A percentile compares a stretch with the other conserved stretches of the same genome.
Evolutionary conservation across 345 rosid genomes (phyloP).

Genomic region (Eucalyptus dawsonii): DNA sequence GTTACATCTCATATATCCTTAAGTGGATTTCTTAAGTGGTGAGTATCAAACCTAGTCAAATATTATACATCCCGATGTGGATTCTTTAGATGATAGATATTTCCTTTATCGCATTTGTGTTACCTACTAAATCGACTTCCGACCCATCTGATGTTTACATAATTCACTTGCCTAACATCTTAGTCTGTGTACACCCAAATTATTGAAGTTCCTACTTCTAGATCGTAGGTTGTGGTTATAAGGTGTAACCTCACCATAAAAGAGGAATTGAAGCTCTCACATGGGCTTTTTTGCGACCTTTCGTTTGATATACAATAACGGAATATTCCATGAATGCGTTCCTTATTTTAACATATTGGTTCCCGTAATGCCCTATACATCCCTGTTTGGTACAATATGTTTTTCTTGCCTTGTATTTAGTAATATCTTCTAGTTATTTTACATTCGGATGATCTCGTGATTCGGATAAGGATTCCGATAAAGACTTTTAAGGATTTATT

Average conservation of each 20-base stretch:
- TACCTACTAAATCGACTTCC: neutral
- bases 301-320: too few relatives aligned
- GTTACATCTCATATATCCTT: neutral
- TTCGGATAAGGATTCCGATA: too few relatives aligned
- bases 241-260: neutral
- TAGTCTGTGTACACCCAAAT: neutral
- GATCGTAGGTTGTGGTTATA: neutral
- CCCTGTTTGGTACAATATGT: too few relatives aligned
- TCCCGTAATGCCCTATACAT: rapidly evolving
- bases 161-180: neutral
- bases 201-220: neutral
- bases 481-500: neutral
- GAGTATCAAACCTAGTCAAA: neutral
- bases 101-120: neutral
- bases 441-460: too few relatives aligned
- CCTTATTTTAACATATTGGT: too few relatives aligned
- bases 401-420: too few relatives aligned
- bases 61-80: neutral
- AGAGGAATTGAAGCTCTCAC: neutral
- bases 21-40: neutral
- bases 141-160: neutral
- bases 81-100: neutral
- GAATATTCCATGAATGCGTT: neutral
- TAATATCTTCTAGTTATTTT: neutral
- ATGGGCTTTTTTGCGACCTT: neutral